Base-by-base conservation (phyloP, 176 grass and related monocot genomes). In the Oryza nivara region DNA sequence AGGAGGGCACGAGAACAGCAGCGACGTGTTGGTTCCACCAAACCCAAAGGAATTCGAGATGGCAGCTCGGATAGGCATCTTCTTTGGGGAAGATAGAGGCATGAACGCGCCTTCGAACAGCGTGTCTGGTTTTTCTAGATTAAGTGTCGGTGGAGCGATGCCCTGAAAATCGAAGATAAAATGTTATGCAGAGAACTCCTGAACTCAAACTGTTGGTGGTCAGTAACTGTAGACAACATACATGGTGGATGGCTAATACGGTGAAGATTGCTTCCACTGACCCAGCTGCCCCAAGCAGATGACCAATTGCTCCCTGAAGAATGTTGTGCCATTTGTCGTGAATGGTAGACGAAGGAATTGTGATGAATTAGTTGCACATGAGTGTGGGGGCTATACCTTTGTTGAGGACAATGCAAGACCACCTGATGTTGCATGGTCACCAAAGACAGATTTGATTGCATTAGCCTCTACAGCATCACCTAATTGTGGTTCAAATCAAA, bases 11-110 rank as follows among this genome's bases (percentile, higher is more conserved):
- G 89, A 89, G 86, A 97, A 97, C 51, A 98, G 82, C 36, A 95
- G 85, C 6, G 96, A 90, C 2, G 96, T 82, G 78, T 95, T 98
- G 26, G 93, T 98, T 84, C 96, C 96, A 79, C 96, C 96, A 30
- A 95, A 98, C 16, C 96, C 93, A 20, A 95, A 98, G 7, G 96
- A 98, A 40, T 98, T 98, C 2, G 96, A 95, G 63, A 98, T 87
- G 44, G 85, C 93, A 0, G 88, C 96, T 84, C 88, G 86, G 69
- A 93, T 95, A 41, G 74, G 77, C 87, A 87, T 90, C 88, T 83
- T 94, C 89, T 88, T 95, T 10, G 89, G n/a, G 12, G 86, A 34
- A 36, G 44, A 17, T 54, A 92, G 30, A 30, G 96, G 96, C 76
- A 84, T 86, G 82, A 90, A 98, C 7, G 64, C 72, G 12, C 91